Base-by-base conservation (phyloP, 495 filamentous ascomycete genomes). In the Clohesyomyces aquaticus region DNA sequence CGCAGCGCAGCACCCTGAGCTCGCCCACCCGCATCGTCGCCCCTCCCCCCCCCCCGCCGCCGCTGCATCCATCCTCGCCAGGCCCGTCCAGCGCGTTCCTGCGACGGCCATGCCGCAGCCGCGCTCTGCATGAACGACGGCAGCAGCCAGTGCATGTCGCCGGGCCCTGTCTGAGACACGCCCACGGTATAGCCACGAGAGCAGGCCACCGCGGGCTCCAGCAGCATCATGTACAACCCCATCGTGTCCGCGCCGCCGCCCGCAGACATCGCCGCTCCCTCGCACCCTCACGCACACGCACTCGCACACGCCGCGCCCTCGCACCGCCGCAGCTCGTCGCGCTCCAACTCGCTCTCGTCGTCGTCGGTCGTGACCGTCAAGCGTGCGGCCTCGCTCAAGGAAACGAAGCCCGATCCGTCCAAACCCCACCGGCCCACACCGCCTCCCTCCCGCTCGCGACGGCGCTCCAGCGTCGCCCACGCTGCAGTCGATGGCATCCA, bases 401-500 rank as follows among this genome's bases (percentile, higher is more conserved):
- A 72, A 72, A 19, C 63, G 57, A 11, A 48, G 59, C 26, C 66
- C 59, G 54, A 68, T 27, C 61, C 61, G 66, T 64, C 50, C 41
- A 59, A 56, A 35, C 62, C 66, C 66, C 58, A 61, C 66, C 57
- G 50, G 38, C 23, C 66, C 49, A 61, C 66, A 69, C 66, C 66
- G 66, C 66, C 66, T 59, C 57, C 61, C 22, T 63, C 66, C 55
- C 57, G 56, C 22, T 63, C 60, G 45, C 68, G 60, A 63, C 73
- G 73, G 23, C 71, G 70, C 45, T 68, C 68, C 35, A 77, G 72
- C 65, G 65, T 72, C 28, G 74, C 69, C 14, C 48, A 62, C 49
- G 69, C 69, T n/a, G 50, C 65, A n/a, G 32, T 61, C n/a, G 72
- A 77, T 25, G 77, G 74, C 55, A 71, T 73, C 48, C 76, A 77